Conservation (phyloP, 2,329 filamentous ascomycete genomes). For the Harringtonia aguacate region DNA sequence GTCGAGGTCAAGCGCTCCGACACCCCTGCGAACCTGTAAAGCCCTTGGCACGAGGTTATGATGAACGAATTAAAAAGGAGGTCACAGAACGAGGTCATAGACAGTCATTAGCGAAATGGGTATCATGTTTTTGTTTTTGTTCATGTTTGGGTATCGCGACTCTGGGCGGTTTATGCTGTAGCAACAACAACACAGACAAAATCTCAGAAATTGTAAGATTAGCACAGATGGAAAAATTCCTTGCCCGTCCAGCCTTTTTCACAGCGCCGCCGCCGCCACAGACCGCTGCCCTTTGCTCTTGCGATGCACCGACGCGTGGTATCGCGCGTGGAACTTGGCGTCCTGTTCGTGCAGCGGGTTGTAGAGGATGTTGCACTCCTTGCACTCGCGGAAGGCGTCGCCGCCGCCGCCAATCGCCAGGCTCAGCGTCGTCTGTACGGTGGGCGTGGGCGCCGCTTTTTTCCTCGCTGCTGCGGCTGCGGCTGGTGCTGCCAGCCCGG, state of each 20-base stretch:
- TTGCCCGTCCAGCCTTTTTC: no score
- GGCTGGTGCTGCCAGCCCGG: no score
- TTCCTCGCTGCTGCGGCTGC: no score
- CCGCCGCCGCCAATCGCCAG: conserved; percentile 18
- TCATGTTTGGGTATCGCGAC: no score
- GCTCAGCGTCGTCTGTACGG: conserved; percentile 30
- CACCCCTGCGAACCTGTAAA: conserved; percentile 12
- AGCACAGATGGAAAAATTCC: no score
- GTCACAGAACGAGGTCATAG: no score
- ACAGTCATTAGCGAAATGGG: no score
- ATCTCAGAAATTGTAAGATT: no score
- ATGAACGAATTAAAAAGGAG: neutral
- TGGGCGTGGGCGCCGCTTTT: conserved; percentile 8
- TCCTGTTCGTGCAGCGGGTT: conserved; percentile 33
- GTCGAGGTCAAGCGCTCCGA: conserved; percentile 15
- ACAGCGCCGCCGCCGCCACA: neutral
- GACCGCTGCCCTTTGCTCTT: conserved; percentile 8
- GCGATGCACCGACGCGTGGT: conserved; percentile 18
- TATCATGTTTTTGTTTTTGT: neutral
- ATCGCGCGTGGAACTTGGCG: conserved; percentile 27
- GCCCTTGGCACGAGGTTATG: no score
- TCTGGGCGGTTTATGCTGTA: no score
- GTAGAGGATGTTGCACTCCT: conserved; percentile 31
- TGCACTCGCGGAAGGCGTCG: conserved; percentile 24
- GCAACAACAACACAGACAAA: no score